Conservation (phyloP, 768 basidiomycete genomes). For the Lactarius evosmus region DNA sequence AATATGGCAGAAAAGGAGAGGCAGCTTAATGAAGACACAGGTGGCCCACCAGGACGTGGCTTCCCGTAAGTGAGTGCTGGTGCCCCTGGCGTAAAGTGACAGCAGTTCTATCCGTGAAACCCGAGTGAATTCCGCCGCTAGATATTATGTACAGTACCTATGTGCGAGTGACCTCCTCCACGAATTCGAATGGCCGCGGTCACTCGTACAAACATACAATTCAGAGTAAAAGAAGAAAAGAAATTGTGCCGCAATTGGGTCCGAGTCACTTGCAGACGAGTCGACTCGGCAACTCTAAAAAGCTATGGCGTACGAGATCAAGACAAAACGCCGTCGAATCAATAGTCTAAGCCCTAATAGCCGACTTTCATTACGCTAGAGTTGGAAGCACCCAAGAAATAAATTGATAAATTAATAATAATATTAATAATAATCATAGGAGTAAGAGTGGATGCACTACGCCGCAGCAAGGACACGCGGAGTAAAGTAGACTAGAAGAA, state of each 20-base stretch:
- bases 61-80: neutral
- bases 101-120: neutral
- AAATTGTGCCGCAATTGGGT: neutral
- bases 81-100: neutral
- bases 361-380: conserved; percentile 3
- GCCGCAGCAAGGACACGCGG: neutral
- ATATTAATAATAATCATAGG: neutral
- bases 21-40: neutral
- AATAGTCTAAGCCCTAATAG: neutral
- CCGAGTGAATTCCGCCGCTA: neutral
- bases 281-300: neutral
- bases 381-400: conserved; percentile 1
- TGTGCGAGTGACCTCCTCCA: neutral
- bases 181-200: neutral
- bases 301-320: neutral
- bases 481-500: neutral
- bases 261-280: too few species aligned
- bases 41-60: neutral
- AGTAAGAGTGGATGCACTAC: neutral
- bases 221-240: neutral
- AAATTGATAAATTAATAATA: neutral
- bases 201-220: neutral
- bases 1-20: neutral
- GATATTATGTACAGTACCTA: neutral
- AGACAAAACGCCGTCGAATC: conserved; percentile 11